Conservation (phyloP, 1,284 basidiomycete genomes). For the Clitocybe nebularis region DNA sequence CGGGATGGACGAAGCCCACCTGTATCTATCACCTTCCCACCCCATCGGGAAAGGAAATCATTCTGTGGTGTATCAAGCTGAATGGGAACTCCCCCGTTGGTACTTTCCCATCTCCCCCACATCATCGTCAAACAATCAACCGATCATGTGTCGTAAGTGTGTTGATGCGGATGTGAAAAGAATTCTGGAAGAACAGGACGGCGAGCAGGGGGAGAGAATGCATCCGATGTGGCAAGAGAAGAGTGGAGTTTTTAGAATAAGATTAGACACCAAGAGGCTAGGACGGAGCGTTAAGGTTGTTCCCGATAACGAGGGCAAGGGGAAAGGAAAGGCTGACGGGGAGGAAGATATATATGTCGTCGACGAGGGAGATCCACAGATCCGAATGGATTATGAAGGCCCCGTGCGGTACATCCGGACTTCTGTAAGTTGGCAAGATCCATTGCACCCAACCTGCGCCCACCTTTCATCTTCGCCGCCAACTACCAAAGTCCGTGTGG, state of each 20-base stretch:
- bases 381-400: slow-evolving; percentile 16
- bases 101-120: slow-evolving; percentile 26
- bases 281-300: background rate
- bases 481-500: slow-evolving; percentile 27
- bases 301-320: background rate
- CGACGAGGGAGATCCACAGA: background rate
- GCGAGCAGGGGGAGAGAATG: slow-evolving; percentile 18
- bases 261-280: slow-evolving; percentile 1
- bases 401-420: slow-evolving; percentile 20
- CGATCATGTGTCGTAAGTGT: slow-evolving; percentile 10
- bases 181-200: slow-evolving; percentile 19
- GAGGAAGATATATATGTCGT: slow-evolving; percentile 5
- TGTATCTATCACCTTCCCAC: slow-evolving; percentile 33
- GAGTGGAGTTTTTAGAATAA: slow-evolving; percentile 5
- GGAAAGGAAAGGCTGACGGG: background rate
- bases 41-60: slow-evolving; percentile 35
- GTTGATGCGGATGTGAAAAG: slow-evolving; percentile 9
- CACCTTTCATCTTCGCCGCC: slow-evolving; percentile 17
- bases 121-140: background rate
- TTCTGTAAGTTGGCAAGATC: slow-evolving; percentile 11
- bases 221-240: slow-evolving; percentile 18
- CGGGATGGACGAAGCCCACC: slow-evolving; percentile 30
- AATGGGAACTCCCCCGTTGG: slow-evolving; percentile 40
- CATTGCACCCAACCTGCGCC: slow-evolving; percentile 7
- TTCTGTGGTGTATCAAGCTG: slow-evolving; percentile 34